Conservation (phyloP, 768 basidiomycete species). For the Leccinum pellstonianum region DNA sequence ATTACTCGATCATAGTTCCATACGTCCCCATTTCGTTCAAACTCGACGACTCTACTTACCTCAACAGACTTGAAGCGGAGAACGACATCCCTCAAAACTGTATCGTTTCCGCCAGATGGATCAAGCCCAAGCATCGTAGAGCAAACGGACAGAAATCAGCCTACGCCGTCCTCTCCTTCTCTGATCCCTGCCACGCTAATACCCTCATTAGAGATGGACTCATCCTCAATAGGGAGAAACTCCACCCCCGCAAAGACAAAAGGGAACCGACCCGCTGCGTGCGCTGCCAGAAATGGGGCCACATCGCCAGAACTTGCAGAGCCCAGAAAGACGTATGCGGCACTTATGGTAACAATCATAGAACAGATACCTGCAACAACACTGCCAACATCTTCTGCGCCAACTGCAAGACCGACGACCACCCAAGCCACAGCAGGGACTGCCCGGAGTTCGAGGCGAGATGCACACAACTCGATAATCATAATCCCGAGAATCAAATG, state of each 20-base stretch:
- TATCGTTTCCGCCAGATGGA: not conserved
- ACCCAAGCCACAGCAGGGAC: not conserved
- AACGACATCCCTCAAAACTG: not conserved
- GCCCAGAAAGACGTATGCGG: not conserved
- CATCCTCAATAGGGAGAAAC: not conserved
- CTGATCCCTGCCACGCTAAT: not conserved
- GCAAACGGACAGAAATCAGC: not conserved
- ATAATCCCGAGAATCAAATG: too few species aligned
- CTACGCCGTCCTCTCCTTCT: not conserved
- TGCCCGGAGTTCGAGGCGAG: not conserved
- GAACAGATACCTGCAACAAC: not conserved
- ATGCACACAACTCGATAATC: too few species aligned
- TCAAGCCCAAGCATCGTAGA: not conserved
- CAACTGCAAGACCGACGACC: not conserved
- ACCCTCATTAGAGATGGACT: not conserved
- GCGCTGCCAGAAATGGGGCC: not conserved
- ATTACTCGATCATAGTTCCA: too few species aligned
- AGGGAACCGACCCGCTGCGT: not conserved
- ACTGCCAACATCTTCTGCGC: not conserved
- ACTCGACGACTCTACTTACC: too few species aligned
- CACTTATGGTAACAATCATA: not conserved
- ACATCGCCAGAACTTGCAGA: not conserved
- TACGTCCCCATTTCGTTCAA: too few species aligned
- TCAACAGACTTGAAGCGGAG: not conserved
- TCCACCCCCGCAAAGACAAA: not conserved